Percentiles rank a stretch among this genome's conserved stretches.
Conservation (phyloP, 1,139 yeast species). For the Zhuliangozyma blackwelliae region DNA sequence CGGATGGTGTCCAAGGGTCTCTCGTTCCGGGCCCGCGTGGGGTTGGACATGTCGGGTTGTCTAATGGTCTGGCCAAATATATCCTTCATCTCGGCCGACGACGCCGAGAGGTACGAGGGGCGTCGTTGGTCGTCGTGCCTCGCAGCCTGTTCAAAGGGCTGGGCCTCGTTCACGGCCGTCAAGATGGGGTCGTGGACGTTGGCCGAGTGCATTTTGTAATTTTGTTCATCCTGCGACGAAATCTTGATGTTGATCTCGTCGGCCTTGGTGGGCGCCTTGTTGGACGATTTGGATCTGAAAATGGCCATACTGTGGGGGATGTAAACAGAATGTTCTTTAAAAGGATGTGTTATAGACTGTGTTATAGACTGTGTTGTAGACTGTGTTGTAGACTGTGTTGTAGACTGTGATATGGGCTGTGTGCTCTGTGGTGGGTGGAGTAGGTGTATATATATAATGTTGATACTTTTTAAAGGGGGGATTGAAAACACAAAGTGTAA, state of each 20-base stretch:
- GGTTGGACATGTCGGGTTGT: conserved; percentile 83
- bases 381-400: too few relatives aligned
- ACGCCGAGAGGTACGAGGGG: conserved; percentile 37
- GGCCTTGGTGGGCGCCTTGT: conserved; percentile 8
- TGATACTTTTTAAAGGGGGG: too few relatives aligned
- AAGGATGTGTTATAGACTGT: too few relatives aligned
- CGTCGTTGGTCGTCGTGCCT: conserved; percentile 26
- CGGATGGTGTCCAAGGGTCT: conserved; percentile 94
- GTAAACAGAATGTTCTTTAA: too few relatives aligned
- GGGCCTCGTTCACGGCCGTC: conserved; percentile 88
- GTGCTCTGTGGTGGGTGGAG: too few relatives aligned
- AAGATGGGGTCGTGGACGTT: conserved; percentile 84
- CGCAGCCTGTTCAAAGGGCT: conserved; percentile 87
- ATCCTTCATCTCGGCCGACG: conserved; percentile 56
- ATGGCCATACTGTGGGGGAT: conserved; percentile 31
- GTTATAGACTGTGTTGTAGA: too few relatives aligned
- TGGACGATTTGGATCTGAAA: conserved; percentile 33
- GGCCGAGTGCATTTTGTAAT: conserved; percentile 49
- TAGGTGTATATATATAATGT: too few relatives aligned
- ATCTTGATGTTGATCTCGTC: conserved; percentile 34
- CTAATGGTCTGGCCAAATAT: conserved; percentile 76
- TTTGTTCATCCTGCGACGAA: conserved; percentile 20
- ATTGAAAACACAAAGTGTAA: too few relatives aligned
- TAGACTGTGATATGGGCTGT: too few relatives aligned
- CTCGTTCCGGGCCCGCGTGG: conserved; percentile 87